These are phyloP conservation scores for Saccharomycopsis sp. DNA, from an alignment of 805 yeast genomes.

Conservation along the genomic window DNA sequence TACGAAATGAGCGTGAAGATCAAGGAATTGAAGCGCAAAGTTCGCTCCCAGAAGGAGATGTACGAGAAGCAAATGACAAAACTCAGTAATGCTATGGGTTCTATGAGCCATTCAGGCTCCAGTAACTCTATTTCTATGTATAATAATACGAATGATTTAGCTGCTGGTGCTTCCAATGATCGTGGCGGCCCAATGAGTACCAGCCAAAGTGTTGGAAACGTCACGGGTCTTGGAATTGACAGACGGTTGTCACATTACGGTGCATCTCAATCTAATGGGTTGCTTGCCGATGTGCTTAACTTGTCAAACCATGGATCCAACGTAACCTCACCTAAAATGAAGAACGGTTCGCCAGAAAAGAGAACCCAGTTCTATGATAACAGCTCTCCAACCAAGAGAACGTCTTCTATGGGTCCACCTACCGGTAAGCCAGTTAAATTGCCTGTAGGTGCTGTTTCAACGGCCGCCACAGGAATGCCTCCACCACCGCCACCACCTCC, in stretches of 20 bases:
- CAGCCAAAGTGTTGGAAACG: not conserved
- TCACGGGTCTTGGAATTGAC: not conserved
- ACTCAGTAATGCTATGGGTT: slow-evolving; percentile 9
- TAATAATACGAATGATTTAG: no score
- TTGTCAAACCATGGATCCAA: not conserved
- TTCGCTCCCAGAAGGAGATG: slow-evolving; percentile 25
- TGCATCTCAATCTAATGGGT: slow-evolving; percentile 19
- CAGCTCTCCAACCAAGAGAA: not conserved
- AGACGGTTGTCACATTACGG: not conserved
- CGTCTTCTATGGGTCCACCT: not conserved
- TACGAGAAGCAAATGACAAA: slow-evolving; percentile 15
- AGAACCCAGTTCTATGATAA: not conserved
- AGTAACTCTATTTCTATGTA: not conserved
- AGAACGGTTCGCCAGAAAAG: not conserved
- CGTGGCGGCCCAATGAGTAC: not conserved
- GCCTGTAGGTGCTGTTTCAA: not conserved
- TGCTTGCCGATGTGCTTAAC: slow-evolving; percentile 19
- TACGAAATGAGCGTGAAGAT: slow-evolving; percentile 55
- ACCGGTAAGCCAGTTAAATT: not conserved
- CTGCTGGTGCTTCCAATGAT: not conserved
- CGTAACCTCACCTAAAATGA: not conserved
- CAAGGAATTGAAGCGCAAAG: slow-evolving; percentile 52
- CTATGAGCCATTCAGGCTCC: not conserved
- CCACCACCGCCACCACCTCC: slow-evolving; percentile 31
- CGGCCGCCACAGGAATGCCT: slow-evolving; percentile 7